Conservation (phyloP, 306 rosid genomes). For the Fragaria ananassa region DNA sequence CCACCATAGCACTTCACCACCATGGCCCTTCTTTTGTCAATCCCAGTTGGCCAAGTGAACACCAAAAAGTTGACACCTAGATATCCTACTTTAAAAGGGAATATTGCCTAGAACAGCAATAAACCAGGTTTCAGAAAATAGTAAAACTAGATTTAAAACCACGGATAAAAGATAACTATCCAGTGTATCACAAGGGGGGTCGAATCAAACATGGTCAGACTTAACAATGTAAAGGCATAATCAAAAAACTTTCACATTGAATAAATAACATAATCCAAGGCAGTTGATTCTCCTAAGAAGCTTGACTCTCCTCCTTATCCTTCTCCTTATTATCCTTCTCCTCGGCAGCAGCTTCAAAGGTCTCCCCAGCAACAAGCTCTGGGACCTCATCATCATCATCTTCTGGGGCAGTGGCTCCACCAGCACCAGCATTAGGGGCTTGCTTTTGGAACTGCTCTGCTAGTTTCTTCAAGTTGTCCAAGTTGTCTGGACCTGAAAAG, state of each 20-base stretch:
- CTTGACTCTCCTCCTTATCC: conserved; percentile 31
- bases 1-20: too few species aligned
- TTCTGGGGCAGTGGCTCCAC: conserved; percentile 39
- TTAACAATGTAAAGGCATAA: conserved; percentile 16
- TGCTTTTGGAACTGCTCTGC: conserved; percentile 92
- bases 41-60: too few species aligned
- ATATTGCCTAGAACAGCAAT: background rate
- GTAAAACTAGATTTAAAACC: conserved; percentile 2
- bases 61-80: too few species aligned
- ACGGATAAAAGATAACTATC: conserved; percentile 14
- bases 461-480: conserved; percentile 85
- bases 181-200: conserved; percentile 18
- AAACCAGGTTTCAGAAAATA: background rate
- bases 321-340: conserved; percentile 39
- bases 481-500: conserved; percentile 80
- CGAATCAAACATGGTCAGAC: conserved; percentile 20
- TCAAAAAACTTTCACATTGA: conserved; percentile 24
- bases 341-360: conserved; percentile 85
- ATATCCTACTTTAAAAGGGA: too few species aligned
- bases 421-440: conserved; percentile 62
- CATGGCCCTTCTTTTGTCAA: too few species aligned
- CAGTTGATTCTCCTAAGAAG: conserved; percentile 38
- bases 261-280: conserved; percentile 40
- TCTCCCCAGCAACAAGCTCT: conserved; percentile 80
- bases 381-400: conserved; percentile 91